Conservation (phyloP, 768 basidiomycete species). For the Hypholoma fasciculare region DNA sequence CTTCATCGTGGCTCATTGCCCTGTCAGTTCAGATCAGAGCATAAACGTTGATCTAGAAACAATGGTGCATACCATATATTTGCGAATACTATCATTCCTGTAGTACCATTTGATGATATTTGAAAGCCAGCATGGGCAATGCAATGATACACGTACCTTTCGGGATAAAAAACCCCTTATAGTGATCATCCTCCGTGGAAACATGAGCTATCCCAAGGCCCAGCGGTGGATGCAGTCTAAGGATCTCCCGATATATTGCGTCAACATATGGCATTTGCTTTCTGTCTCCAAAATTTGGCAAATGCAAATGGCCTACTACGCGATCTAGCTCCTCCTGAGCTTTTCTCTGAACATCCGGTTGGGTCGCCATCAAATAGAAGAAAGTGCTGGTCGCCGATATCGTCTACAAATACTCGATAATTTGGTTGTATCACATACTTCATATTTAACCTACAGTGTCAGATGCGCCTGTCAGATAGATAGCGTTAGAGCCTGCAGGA, state of each 20-base stretch:
- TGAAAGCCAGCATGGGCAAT: background rate
- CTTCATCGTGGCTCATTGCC: slow-evolving; percentile 11
- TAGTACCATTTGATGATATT: background rate
- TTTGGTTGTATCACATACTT: too few relatives aligned
- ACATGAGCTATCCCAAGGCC: slow-evolving; percentile 21
- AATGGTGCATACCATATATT: slow-evolving; percentile 6
- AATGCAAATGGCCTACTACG: slow-evolving; percentile 31
- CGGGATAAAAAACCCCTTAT: slow-evolving; percentile 38
- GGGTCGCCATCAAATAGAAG: slow-evolving; percentile 37
- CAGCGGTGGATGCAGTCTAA: slow-evolving; percentile 1
- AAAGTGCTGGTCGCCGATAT: slow-evolving; percentile 30
- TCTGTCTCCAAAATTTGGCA: slow-evolving; percentile 30
- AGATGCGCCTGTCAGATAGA: background rate
- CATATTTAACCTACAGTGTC: background rate
- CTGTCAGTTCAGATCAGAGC: background rate
- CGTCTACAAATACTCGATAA: slow-evolving; percentile 20
- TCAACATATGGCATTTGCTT: slow-evolving; percentile 35
- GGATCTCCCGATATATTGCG: slow-evolving; percentile 12
- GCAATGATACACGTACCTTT: slow-evolving; percentile 28
- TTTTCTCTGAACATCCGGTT: slow-evolving; percentile 33
- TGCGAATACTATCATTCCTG: background rate
- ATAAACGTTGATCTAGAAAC: too few relatives aligned
- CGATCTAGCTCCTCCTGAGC: slow-evolving; percentile 43
- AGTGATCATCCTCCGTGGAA: slow-evolving; percentile 38
- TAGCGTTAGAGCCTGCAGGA: too few relatives aligned